Base-by-base conservation (phyloP, 306 rosid species). In the Fagus crenata region DNA sequence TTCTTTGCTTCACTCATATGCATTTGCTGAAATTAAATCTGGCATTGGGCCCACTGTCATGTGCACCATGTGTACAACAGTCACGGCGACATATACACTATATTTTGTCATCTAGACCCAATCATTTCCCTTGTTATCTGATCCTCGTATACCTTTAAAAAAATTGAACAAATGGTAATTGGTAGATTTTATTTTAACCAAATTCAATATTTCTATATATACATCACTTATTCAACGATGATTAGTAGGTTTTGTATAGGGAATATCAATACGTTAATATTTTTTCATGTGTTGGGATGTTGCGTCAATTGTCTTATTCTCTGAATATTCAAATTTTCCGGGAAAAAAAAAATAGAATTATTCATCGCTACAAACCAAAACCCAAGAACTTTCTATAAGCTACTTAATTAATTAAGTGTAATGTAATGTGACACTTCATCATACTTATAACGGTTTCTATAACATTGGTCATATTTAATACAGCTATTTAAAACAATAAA, bases 221-320 rank as follows among this genome's bases (percentile, higher is more conserved):
- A 7, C 11, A 46, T 46, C 51, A 46, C 51, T 46, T 46, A 9
- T 46, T 7, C 2, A 46, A 2, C 7, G 1, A 12, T 46, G 51
- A 46, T 9, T 46, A 46, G 51, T 46, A 46, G 51, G 13, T 9
- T 46, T 46, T 14, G 14, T 46, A 46, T 46, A 0, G 2, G 53
- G 53, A 18, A 51, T n/a, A n/a, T 33, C 65, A 22, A 22, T 56
- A 4, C 17, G 39, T 54, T 32, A 51, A 59, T 15, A 33, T 15
- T 37, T 35, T 59, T 69, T 78, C 11, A 17, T 78, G 65, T 78
- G 79, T 56, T 0, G 42, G 13, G 78, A 79, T 79, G 64, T 60
- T 69, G 82, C 81, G 59, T 76, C 40, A 6, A 15, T 81, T 90
- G 88, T 85, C 88, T 28, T 75, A 49, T 69, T 85, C 78, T 75